Evolutionary conservation across 2,329 filamentous ascomycete genomes (phyloP).

Genomic region (Septoria linicola): DNA sequence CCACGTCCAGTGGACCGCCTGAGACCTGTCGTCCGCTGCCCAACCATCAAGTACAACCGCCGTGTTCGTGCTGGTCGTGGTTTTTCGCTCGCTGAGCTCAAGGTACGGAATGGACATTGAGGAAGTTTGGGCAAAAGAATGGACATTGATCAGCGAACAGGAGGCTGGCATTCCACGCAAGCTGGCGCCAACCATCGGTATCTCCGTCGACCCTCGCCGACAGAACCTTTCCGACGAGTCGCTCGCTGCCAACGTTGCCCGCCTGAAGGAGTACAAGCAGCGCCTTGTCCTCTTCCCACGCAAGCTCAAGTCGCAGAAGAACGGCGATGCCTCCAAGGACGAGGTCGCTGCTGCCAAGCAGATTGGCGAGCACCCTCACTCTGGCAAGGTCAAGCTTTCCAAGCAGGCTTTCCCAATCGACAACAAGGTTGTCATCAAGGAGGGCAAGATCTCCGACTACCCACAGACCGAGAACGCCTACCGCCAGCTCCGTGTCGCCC

Average conservation of each 20-base stretch:
- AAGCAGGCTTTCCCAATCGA: slow-evolving; percentile 67
- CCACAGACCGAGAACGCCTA: slow-evolving; percentile 81
- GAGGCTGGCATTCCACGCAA: slow-evolving; percentile 94
- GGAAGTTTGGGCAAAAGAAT: slow-evolving; percentile 10
- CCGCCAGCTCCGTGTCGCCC: slow-evolving; percentile 77
- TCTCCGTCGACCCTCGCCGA: slow-evolving; percentile 93
- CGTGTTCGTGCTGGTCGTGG: slow-evolving; percentile 93
- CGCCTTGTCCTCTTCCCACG: slow-evolving; percentile 97
- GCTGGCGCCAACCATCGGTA: slow-evolving; percentile 93
- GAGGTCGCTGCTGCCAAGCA: slow-evolving; percentile 69
- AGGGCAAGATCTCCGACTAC: slow-evolving; percentile 71
- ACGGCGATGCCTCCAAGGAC: slow-evolving; percentile 82
- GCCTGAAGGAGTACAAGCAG: slow-evolving; percentile 95
- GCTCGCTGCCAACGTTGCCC: slow-evolving; percentile 90
- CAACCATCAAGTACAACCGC: slow-evolving; percentile 97
- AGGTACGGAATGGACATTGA: slow-evolving; percentile 60
- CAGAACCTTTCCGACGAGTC: slow-evolving; percentile 97
- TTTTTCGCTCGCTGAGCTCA: slow-evolving; percentile 96
- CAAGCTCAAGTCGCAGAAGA: slow-evolving; percentile 90
- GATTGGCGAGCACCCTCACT: slow-evolving; percentile 47
- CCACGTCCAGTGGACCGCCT: slow-evolving; percentile 97
- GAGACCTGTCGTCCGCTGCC: slow-evolving; percentile 94
- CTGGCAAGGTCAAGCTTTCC: slow-evolving; percentile 44
- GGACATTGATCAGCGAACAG: slow-evolving; percentile 48
- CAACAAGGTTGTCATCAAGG: slow-evolving; percentile 70